Evolutionary conservation across 441 rosid genomes (phyloP), one percentile per base, ranked within the genome.

Genomic region (Croton laevigatus): DNA sequence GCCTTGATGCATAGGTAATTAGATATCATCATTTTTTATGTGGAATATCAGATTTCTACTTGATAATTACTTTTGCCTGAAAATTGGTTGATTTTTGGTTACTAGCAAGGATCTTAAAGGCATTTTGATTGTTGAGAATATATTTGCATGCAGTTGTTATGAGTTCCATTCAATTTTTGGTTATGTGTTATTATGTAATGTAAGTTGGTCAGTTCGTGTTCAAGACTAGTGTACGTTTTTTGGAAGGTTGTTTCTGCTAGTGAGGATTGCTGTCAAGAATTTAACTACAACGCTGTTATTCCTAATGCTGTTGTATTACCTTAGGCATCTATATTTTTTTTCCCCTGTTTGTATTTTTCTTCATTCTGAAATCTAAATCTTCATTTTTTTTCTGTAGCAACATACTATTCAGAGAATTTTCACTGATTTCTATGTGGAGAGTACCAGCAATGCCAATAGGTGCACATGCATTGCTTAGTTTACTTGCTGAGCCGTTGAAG

Each of bases 401-500:
- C 79, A 84, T 89, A 75, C 77, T 92, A 67, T 94, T 94, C 84
- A 83, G 99, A 79, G 99, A 94, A 83, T 92, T 94, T 65, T 94
- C 98, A 63, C 75, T 94, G 79, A 88, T 94, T 76, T 89, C 99
- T 68, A 89, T 93, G 97, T 95, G 99, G 99, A 88, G 99, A 78
- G 96, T 93, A 66, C 98, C 99, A 64, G 90, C 88, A 74, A 87
- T 91, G 91, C 99, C 99, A 48, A 85, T 95, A 32, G 99, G 99
- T 80, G 98, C 99, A 58, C 99, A 93, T 78, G 77, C 83, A 46
- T 83, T 95, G 78, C 95, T 93, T 74, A 86, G 98, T 85, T 84
- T 88, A 75, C 97, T 95, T 82, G 98, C 99, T 67, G 99, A 95
- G 81, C 99, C 99, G 73, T 78, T 95, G 82, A 95, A 95, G 87